Percentiles rank a stretch among this genome's conserved stretches.
Conservation (phyloP, 108 stramenopile genomes). For the Cyclotella baltica region DNA sequence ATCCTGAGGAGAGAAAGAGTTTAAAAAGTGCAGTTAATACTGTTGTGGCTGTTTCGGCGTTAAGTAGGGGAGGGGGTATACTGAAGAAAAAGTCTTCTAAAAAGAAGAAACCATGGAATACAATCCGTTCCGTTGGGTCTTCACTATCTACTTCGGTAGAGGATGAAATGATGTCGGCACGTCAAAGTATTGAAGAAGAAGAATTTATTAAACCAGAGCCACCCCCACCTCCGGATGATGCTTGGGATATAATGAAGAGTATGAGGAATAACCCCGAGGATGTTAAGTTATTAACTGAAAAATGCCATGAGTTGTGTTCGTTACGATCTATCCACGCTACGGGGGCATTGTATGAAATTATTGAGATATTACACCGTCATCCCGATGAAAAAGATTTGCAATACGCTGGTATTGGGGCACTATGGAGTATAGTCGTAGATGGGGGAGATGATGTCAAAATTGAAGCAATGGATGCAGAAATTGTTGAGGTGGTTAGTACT, state of each 20-base stretch:
- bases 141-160: too few relatives aligned
- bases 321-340: constrained; percentile 10
- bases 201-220: neutral
- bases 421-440: constrained; percentile 18
- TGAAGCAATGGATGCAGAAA: constrained; percentile 26
- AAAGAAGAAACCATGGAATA: too few relatives aligned
- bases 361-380: constrained; percentile 19
- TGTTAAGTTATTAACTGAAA: constrained; percentile 5
- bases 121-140: too few relatives aligned
- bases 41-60: neutral
- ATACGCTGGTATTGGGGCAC: constrained; percentile 20
- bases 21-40: neutral
- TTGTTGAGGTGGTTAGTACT: neutral
- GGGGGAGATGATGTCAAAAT: constrained; percentile 25
- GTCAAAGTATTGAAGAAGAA: neutral
- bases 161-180: neutral
- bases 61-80: neutral
- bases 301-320: constrained; percentile 20
- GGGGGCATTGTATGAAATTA: constrained; percentile 22
- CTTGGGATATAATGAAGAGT: constrained; percentile 25
- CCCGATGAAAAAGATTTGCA: constrained; percentile 8
- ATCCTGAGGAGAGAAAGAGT: neutral
- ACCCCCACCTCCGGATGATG: constrained; percentile 5
- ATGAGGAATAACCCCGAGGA: constrained; percentile 17
- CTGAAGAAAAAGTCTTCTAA: neutral